A percentile compares a stretch with the other conserved stretches of the same genome.
phyloP scores from a whole-genome alignment of 352 stramenopile genomes.

The Globisporangium paddicum region DNA sequence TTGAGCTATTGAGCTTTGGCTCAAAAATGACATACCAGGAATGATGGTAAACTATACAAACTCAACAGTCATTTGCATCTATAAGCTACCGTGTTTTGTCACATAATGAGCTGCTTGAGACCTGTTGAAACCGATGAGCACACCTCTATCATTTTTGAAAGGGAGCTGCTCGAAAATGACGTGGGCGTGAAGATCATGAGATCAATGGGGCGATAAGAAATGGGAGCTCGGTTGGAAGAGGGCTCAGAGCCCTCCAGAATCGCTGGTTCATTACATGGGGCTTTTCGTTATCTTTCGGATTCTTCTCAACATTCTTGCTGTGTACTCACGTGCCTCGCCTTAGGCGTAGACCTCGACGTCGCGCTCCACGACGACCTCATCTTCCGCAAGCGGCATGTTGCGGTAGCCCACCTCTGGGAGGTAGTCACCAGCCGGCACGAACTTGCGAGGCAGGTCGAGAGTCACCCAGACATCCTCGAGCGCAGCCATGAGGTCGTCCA shows the following conservation, averaged over 20 bases:
- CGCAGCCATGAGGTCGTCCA: conserved; percentile 76
- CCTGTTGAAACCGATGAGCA: background rate
- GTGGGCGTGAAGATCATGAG: too few relatives aligned
- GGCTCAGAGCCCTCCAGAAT: background rate
- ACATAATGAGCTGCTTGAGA: too few relatives aligned
- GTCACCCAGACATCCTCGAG: conserved; percentile 87
- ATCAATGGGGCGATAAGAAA: too few relatives aligned
- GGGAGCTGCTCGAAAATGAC: background rate
- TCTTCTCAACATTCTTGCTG: conserved; percentile 2
- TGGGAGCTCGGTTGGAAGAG: background rate
- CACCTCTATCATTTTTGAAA: background rate
- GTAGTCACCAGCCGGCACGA: conserved; percentile 58
- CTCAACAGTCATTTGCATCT: background rate
- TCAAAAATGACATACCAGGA: background rate
- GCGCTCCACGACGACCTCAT: conserved; percentile 39
- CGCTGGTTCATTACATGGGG: conserved; percentile 1
- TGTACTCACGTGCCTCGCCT: background rate
- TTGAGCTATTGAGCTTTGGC: too few relatives aligned
- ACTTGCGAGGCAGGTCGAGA: conserved; percentile 70
- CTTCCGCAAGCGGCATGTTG: conserved; percentile 47
- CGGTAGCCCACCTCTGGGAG: conserved; percentile 77
- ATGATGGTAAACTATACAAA: conserved; percentile 1
- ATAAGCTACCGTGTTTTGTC: background rate
- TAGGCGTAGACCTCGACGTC: conserved; percentile 36
- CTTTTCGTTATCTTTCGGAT: conserved; percentile 1